phyloP scores from a whole-genome alignment of 2,329 filamentous ascomycete species.

The Talaromyces sp. region DNA sequence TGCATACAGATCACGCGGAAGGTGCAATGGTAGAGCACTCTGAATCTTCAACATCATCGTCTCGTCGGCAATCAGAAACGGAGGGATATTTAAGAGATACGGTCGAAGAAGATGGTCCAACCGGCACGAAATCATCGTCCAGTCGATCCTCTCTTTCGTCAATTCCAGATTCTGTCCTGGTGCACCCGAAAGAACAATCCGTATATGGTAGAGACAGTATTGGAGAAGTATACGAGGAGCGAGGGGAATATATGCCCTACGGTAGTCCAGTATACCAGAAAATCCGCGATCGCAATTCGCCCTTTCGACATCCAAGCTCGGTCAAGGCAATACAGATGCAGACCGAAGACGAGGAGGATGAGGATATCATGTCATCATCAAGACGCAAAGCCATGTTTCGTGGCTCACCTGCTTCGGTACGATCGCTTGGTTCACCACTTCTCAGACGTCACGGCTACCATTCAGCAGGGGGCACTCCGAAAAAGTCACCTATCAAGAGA shows the following conservation, averaged over 20 bases:
- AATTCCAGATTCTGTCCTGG: constrained; percentile 35
- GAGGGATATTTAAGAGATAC: constrained; percentile 3
- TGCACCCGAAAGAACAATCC: constrained; percentile 24
- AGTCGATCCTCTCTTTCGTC: constrained; percentile 41
- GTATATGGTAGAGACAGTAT: not conserved
- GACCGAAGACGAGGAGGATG: constrained; percentile 36
- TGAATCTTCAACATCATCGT: constrained; percentile 6
- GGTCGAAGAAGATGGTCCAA: not conserved
- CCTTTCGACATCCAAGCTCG: constrained; percentile 43
- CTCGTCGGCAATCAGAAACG: constrained; percentile 7
- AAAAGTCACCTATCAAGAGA: constrained; percentile 34
- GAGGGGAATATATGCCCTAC: constrained; percentile 3
- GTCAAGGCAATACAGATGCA: constrained; percentile 43
- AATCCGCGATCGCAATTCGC: constrained; percentile 20
- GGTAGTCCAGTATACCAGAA: constrained; percentile 20
- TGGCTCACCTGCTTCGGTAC: constrained; percentile 25
- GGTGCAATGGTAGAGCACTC: not conserved
- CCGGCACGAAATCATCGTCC: constrained; percentile 20
- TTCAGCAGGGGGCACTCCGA: constrained; percentile 23
- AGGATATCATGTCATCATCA: constrained; percentile 35
- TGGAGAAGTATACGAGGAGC: constrained; percentile 12
- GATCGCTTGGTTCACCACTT: constrained; percentile 30
- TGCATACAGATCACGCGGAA: not conserved
- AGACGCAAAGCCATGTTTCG: constrained; percentile 21
- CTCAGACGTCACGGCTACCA: constrained; percentile 32